Evolutionary conservation across 768 basidiomycete species (phyloP).

Genomic region (Boletus insuetus): DNA sequence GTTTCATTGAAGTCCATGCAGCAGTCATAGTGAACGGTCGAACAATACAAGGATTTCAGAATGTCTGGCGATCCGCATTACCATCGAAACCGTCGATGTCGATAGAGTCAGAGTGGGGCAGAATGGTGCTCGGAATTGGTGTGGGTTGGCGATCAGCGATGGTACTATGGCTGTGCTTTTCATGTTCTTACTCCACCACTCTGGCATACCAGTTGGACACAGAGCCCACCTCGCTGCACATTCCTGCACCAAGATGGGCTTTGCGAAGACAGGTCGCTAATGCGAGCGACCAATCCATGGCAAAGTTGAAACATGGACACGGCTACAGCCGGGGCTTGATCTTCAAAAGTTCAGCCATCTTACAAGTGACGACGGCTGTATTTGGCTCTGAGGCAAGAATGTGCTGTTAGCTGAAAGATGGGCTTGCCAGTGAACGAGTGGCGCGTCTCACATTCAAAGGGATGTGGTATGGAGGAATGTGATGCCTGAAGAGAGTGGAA

Average conservation of each 20-base stretch:
- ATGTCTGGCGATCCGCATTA: too few relatives aligned
- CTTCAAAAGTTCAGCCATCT: background rate
- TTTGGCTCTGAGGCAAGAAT: too few relatives aligned
- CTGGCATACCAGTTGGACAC: conserved; percentile 3
- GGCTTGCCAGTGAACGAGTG: background rate
- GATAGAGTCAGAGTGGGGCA: too few relatives aligned
- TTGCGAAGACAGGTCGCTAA: conserved; percentile 6
- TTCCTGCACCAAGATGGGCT: conserved; percentile 18
- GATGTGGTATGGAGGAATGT: background rate
- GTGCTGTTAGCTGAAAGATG: background rate
- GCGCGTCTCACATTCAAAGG: background rate
- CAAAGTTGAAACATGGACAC: background rate
- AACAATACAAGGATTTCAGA: too few relatives aligned
- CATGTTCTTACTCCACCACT: background rate
- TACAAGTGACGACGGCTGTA: background rate
- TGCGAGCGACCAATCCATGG: background rate
- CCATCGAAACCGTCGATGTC: too few relatives aligned
- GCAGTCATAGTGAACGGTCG: too few relatives aligned
- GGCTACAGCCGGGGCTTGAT: background rate
- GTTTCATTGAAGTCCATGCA: too few relatives aligned
- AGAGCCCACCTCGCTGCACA: conserved; percentile 4
- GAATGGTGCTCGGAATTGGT: too few relatives aligned
- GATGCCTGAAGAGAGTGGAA: background rate
- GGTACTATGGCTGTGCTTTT: background rate
- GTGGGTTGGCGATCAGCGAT: too few relatives aligned